Percentiles rank a stretch among this genome's conserved stretches.
Conservation (phyloP, 768 basidiomycete species). For the Tylopilus subfusipes region DNA sequence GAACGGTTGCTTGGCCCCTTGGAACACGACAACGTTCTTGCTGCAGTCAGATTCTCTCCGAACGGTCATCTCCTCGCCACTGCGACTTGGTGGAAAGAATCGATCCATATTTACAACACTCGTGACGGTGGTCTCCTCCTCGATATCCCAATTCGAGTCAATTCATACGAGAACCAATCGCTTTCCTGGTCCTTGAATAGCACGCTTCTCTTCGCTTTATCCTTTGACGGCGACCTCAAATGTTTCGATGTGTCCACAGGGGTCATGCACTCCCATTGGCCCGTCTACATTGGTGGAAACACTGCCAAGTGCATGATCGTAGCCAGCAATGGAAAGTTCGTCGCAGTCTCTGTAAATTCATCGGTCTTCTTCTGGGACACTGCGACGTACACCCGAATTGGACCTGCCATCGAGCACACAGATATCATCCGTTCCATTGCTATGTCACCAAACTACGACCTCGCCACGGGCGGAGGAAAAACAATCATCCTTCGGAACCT, state of each 20-base stretch:
- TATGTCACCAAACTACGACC: slow-evolving; percentile 7
- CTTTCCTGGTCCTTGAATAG: slow-evolving; percentile 8
- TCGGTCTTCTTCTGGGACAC: slow-evolving; percentile 11
- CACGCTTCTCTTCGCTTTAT: slow-evolving; percentile 3
- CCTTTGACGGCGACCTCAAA: slow-evolving; percentile 8
- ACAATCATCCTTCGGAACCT: slow-evolving; percentile 2
- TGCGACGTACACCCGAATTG: background rate
- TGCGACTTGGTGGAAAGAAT: slow-evolving; percentile 13
- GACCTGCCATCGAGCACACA: slow-evolving; percentile 3
- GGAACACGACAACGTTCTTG: slow-evolving; percentile 5
- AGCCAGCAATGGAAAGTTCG: slow-evolving; percentile 10
- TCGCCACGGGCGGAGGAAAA: slow-evolving; percentile 4
- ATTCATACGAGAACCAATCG: slow-evolving; percentile 9
- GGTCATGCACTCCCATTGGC: background rate
- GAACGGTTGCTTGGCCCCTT: slow-evolving; percentile 8
- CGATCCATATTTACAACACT: slow-evolving; percentile 11
- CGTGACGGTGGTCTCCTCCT: slow-evolving; percentile 4
- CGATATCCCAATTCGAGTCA: slow-evolving; percentile 7
- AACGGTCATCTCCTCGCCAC: slow-evolving; percentile 9
- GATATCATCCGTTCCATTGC: slow-evolving; percentile 3
- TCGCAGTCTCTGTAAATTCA: slow-evolving; percentile 2
- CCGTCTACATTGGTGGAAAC: background rate
- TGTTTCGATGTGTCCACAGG: slow-evolving; percentile 2
- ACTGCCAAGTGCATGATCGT: slow-evolving; percentile 4
- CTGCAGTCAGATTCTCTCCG: slow-evolving; percentile 13